Evolutionary conservation across 2,329 filamentous ascomycete genomes (phyloP).

Genomic region (Monascus ruber): DNA sequence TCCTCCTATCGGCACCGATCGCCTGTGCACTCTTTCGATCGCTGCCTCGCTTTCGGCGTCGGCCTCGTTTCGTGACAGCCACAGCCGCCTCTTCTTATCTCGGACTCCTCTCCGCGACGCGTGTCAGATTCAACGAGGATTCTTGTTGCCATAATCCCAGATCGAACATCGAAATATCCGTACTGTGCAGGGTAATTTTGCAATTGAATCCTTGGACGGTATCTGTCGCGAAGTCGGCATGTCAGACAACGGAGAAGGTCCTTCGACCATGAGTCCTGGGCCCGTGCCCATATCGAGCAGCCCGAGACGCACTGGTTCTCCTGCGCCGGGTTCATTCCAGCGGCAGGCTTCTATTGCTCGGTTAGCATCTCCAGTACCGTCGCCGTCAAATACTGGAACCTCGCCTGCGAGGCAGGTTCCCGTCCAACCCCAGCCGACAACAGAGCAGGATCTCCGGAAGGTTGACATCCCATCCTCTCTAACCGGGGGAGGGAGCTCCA

Average conservation of each 20-base stretch:
- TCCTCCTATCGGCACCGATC: too few relatives aligned
- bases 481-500: constrained; percentile 72
- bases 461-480: constrained; percentile 47
- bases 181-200: too few relatives aligned
- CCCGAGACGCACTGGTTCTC: constrained; percentile 24
- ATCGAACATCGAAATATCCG: too few relatives aligned
- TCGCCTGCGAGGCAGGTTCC: constrained; percentile 32
- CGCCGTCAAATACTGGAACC: constrained; percentile 17
- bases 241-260: constrained; percentile 27
- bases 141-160: too few relatives aligned
- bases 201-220: too few relatives aligned
- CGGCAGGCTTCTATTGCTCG: constrained; percentile 44
- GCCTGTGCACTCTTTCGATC: too few relatives aligned
- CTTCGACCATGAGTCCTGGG: constrained; percentile 20
- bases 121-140: too few relatives aligned
- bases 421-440: constrained; percentile 30
- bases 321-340: constrained; percentile 31
- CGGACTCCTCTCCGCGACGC: too few relatives aligned
- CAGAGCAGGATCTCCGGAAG: constrained; percentile 53
- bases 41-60: too few relatives aligned
- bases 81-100: too few relatives aligned
- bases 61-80: too few relatives aligned
- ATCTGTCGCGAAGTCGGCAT: constrained; percentile 7
- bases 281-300: constrained; percentile 23
- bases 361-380: constrained; percentile 46